A percentile compares a stretch with the other conserved stretches of the same genome.
Conservation (phyloP, 2,329 filamentous ascomycete species). For the Thelonectria blattea region DNA sequence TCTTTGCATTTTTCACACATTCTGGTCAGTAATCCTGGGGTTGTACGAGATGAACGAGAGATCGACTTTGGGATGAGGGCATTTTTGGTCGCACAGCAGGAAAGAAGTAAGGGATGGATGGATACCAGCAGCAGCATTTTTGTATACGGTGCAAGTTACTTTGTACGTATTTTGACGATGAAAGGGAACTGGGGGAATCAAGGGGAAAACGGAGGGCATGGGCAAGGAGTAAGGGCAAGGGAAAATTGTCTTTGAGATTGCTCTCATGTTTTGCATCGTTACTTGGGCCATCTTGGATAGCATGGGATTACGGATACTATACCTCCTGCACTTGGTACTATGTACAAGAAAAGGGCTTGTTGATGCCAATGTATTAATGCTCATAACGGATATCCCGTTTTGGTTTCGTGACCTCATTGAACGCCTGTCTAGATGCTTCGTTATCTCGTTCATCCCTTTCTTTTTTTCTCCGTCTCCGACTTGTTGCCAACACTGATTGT, state of each 20-base stretch:
- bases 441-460: not conserved
- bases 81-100: not conserved
- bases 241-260: not conserved
- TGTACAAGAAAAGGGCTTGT: not conserved
- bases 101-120: not conserved
- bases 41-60: not conserved
- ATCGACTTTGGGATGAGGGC: not conserved
- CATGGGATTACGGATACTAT: not conserved
- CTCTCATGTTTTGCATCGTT: not conserved
- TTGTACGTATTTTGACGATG: not conserved
- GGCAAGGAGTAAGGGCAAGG: not conserved
- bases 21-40: not conserved
- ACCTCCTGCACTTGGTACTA: not conserved
- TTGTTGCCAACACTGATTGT: not conserved
- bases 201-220: not conserved
- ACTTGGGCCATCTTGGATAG: constrained; percentile 1
- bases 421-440: constrained; percentile 9
- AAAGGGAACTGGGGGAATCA: not conserved
- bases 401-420: constrained; percentile 11
- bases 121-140: not conserved
- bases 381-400: constrained; percentile 16
- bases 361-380: constrained; percentile 23
- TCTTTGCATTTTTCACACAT: not conserved
- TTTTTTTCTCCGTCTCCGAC: not conserved
- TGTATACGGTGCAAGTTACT: not conserved